Evolutionary conservation across 306 rosid genomes (phyloP).

Genomic region (Abrus pulchellus): DNA sequence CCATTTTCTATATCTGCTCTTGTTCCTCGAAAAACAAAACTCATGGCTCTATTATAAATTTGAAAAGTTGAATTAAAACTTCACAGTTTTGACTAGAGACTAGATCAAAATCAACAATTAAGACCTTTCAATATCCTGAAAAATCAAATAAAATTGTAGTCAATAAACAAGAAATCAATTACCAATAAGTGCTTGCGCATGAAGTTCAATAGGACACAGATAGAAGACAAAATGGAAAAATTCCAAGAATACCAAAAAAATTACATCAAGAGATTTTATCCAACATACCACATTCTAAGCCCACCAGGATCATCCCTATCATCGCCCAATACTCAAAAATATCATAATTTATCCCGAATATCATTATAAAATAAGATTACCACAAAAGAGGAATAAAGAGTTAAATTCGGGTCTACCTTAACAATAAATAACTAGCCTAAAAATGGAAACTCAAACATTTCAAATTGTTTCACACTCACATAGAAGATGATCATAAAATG

Average conservation of each 20-base stretch:
- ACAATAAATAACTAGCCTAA: background rate
- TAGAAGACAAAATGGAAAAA: background rate
- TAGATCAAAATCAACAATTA: conserved; percentile 38
- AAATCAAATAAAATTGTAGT: conserved; percentile 25
- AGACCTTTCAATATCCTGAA: conserved; percentile 44
- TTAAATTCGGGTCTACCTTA: background rate
- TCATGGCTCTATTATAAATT: conserved; percentile 63
- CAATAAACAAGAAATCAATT: conserved; percentile 31
- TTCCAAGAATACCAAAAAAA: background rate
- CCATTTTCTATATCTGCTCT: conserved; percentile 88
- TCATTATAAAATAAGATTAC: conserved; percentile 10
- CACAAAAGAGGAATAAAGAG: conserved; percentile 4
- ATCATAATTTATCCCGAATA: background rate
- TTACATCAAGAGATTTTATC: background rate
- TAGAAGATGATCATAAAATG: conserved; percentile 4
- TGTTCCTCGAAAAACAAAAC: conserved; percentile 92
- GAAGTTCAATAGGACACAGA: conserved; percentile 30
- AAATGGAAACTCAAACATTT: conserved; percentile 2
- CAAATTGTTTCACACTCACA: background rate
- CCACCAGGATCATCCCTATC: conserved; percentile 16
- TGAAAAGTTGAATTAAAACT: conserved; percentile 37
- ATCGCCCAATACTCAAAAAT: background rate
- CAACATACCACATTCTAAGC: conserved; percentile 17
- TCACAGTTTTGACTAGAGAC: conserved; percentile 24
- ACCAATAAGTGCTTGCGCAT: conserved; percentile 7